These are phyloP conservation scores for Tetrahymena thermophila DNA, from an alignment of 73 alveolate species.

Conservation along the genomic window DNA sequence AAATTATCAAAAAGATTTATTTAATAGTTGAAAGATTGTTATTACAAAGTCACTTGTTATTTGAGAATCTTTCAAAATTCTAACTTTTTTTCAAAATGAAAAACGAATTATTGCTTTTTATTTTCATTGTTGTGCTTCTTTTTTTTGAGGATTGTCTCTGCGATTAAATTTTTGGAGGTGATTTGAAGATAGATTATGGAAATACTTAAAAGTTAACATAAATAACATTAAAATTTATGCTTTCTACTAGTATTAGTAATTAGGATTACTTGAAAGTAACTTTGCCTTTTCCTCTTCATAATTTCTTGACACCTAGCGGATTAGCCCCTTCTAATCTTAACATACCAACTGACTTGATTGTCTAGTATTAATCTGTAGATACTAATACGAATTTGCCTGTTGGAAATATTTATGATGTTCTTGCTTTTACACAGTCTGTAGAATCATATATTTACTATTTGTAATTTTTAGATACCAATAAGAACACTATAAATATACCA, in stretches of 20 bases:
- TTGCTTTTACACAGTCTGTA: neutral
- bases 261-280: neutral
- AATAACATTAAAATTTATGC: neutral
- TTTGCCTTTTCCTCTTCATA: neutral
- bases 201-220: neutral
- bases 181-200: neutral
- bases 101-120: neutral
- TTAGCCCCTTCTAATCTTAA: neutral
- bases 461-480: neutral
- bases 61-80: neutral
- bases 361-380: neutral
- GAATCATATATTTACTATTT: neutral
- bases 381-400: neutral
- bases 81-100: neutral
- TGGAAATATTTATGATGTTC: neutral
- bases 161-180: neutral
- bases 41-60: no score
- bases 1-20: neutral
- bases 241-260: neutral
- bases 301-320: neutral
- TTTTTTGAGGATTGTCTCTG: neutral
- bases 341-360: neutral
- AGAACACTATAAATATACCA: neutral
- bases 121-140: neutral
- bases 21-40: neutral